Percentiles rank a stretch among this genome's conserved stretches.
phyloP scores from a whole-genome alignment of 164 flowering plant genomes.

The Sedum album region DNA sequence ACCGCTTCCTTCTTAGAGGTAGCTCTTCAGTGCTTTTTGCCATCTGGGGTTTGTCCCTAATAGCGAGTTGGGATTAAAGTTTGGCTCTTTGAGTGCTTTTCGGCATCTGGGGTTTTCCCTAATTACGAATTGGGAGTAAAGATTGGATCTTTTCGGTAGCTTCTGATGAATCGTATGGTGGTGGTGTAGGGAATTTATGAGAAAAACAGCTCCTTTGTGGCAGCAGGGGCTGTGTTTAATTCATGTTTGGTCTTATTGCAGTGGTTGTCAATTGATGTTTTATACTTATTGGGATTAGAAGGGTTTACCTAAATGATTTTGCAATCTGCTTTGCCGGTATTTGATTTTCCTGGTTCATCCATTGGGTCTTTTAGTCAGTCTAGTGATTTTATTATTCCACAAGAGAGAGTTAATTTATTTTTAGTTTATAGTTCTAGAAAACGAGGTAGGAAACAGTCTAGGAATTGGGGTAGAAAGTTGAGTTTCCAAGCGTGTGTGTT shows the following conservation, averaged over 20 bases:
- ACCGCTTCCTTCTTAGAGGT: background rate
- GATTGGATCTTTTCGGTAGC: background rate
- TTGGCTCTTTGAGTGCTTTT: background rate
- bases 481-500: slow-evolving; percentile 17
- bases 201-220: background rate
- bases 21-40: background rate
- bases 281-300: slow-evolving; percentile 3
- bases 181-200: background rate
- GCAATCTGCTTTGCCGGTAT: slow-evolving; percentile 29
- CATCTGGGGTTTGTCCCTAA: background rate
- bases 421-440: slow-evolving; percentile 10
- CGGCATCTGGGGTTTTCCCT: background rate
- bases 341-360: slow-evolving; percentile 14
- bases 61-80: background rate
- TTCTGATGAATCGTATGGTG: background rate
- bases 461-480: slow-evolving; percentile 12
- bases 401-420: background rate
- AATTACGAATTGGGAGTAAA: background rate
- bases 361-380: slow-evolving; percentile 13
- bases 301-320: slow-evolving; percentile 30
- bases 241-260: slow-evolving; percentile 10
- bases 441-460: background rate
- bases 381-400: slow-evolving; percentile 3
- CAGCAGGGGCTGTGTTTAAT: background rate
- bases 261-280: slow-evolving; percentile 6